Conservation (phyloP, 306 rosid genomes). For the Castanopsis chinensis region DNA sequence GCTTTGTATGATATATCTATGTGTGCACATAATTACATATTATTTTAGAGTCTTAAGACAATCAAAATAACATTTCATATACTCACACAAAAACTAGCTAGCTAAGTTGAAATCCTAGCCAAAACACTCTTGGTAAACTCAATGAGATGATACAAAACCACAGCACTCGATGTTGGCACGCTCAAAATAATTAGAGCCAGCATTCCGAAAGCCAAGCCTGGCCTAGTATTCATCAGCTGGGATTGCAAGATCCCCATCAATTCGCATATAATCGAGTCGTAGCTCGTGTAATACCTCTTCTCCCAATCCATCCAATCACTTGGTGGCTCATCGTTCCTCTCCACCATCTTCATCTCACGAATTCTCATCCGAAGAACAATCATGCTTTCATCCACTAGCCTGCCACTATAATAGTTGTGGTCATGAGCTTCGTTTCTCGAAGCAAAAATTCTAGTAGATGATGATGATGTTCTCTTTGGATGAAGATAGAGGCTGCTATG, state of each 20-base stretch:
- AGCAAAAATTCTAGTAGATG: background rate
- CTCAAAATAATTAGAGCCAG: slow-evolving; percentile 26
- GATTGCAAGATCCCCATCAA: slow-evolving; percentile 50
- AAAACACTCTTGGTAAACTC: slow-evolving; percentile 18
- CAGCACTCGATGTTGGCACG: slow-evolving; percentile 28
- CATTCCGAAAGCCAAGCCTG: slow-evolving; percentile 38
- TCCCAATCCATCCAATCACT: slow-evolving; percentile 59
- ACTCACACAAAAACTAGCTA: background rate
- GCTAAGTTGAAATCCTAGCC: slow-evolving; percentile 15
- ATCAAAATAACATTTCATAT: no score
- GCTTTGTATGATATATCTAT: no score
- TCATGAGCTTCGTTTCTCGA: slow-evolving; percentile 4
- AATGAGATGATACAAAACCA: slow-evolving; percentile 25
- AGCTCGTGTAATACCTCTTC: slow-evolving; percentile 40
- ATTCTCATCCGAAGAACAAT: slow-evolving; percentile 35
- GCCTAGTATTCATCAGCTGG: slow-evolving; percentile 51
- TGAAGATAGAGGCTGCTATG: no score
- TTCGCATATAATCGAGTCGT: slow-evolving; percentile 37
- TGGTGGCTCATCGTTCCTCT: slow-evolving; percentile 43
- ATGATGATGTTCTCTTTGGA: background rate
- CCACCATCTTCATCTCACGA: slow-evolving; percentile 42
- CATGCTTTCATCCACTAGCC: slow-evolving; percentile 37
- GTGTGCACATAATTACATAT: no score
- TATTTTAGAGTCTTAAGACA: no score
- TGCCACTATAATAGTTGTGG: background rate